Percentiles rank a stretch among this genome's conserved stretches.
Evolutionary conservation across 768 basidiomycete species (phyloP).

Genomic region (Boletales sp.): DNA sequence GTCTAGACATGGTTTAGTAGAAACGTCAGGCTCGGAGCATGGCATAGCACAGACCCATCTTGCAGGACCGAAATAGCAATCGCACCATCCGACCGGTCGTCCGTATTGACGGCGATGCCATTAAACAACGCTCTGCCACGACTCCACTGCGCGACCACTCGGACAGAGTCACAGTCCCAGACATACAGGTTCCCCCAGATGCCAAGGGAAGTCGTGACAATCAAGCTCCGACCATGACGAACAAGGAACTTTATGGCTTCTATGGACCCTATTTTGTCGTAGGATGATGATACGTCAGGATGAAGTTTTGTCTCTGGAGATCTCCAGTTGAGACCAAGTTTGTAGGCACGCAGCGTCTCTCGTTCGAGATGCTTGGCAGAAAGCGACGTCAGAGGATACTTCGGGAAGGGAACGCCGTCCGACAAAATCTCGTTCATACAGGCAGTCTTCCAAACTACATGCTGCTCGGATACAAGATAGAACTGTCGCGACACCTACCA

Average conservation of each 20-base stretch:
- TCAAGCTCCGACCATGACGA: slow-evolving; percentile 38
- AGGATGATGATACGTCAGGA: slow-evolving; percentile 15
- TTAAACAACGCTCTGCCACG: slow-evolving; percentile 51
- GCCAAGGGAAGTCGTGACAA: slow-evolving; percentile 53
- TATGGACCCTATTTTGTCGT: slow-evolving; percentile 40
- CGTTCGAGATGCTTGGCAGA: slow-evolving; percentile 43
- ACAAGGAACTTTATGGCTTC: slow-evolving; percentile 54
- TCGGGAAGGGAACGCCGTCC: slow-evolving; percentile 50
- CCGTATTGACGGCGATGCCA: slow-evolving; percentile 48
- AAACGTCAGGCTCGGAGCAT: neutral
- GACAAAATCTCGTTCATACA: slow-evolving; percentile 41
- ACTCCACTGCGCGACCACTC: slow-evolving; percentile 46
- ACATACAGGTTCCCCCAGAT: slow-evolving; percentile 59
- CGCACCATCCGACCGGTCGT: slow-evolving; percentile 40
- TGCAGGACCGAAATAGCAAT: slow-evolving; percentile 50
- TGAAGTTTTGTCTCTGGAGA: slow-evolving; percentile 18
- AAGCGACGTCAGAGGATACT: slow-evolving; percentile 32
- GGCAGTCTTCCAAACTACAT: slow-evolving; percentile 56
- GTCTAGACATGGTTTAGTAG: slow-evolving; percentile 18
- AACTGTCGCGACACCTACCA: slow-evolving; percentile 52
- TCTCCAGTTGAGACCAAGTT: slow-evolving; percentile 50
- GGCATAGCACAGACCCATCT: slow-evolving; percentile 39
- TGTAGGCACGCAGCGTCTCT: slow-evolving; percentile 41
- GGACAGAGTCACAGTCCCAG: slow-evolving; percentile 42
- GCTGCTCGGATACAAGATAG: slow-evolving; percentile 40